Evolutionary conservation across 2,329 filamentous ascomycete species (phyloP), one percentile per base, ranked within the genome.

Genomic region (Colletotrichum acutatum): DNA sequence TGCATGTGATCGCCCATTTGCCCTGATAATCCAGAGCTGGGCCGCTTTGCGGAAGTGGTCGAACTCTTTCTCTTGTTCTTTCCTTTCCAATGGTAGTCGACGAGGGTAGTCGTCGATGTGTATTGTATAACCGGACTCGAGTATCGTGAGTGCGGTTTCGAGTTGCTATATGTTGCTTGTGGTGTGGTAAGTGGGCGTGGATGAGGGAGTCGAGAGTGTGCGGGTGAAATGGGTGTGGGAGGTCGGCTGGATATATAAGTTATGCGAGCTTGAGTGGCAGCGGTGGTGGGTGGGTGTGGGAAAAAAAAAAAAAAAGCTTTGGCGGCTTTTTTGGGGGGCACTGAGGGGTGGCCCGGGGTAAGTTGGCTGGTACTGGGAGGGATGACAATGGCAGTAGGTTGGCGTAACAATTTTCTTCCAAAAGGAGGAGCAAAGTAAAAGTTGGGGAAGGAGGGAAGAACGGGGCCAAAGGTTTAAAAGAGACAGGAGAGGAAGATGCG

Each of bases 1-100:
- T 93, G 92, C 92, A 94, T 94, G 89, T 92, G 91, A 91, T 86
- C 82, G 84, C 80, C 80, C 75, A 75, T 76, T 74, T 61, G 65
- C 74, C 63, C 70, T 68, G 62, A 66, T 72, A 65, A 62, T 73
- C 62, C 71, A 53, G 34, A 52, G 61, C 63, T 59, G 61, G 57
- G 56, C 56, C 42, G n/a, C 16, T 61, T 30, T 32, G 49, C 37
- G 54, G 54, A 32, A 52, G 57, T 64, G 19, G 24, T 52, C 19
- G 46, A 16, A 22, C 30, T 24, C 46, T 71, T 66, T 19, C 54
- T 64, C 46, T 26, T 37, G 6, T 32, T 42, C 49, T 49, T 19
- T 30, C 42, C 56, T 62, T 65, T 59, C 52, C 67, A 30, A 30
- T 3, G 37, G 37, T 62, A 42, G 68, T 46, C 37, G 65, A 42